Evolutionary conservation across 345 rosid genomes (phyloP).

Genomic region (Triadica sebifera): DNA sequence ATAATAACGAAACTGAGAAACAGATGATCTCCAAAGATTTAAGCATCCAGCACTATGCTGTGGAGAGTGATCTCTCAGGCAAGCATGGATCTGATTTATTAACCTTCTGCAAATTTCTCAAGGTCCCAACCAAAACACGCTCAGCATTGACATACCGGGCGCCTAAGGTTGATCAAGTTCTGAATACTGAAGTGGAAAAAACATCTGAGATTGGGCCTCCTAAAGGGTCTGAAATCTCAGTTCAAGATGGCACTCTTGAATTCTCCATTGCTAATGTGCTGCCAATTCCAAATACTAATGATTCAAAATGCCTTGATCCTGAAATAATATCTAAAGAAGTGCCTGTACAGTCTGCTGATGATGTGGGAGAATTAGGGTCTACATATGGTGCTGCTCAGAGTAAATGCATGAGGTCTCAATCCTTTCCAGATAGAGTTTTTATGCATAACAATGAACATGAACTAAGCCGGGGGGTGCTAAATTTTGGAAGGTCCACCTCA

Average conservation of each 20-base stretch:
- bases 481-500: constrained; percentile 49
- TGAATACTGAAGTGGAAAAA: constrained; percentile 39
- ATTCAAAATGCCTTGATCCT: constrained; percentile 29
- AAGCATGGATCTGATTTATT: constrained; percentile 56
- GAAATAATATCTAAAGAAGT: constrained; percentile 32
- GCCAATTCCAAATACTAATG: constrained; percentile 26
- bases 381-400: constrained; percentile 36
- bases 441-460: constrained; percentile 42
- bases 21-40: constrained; percentile 38
- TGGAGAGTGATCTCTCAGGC: constrained; percentile 35
- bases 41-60: constrained; percentile 22
- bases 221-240: constrained; percentile 30
- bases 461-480: constrained; percentile 35
- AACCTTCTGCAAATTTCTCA: constrained; percentile 65
- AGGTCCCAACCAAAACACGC: constrained; percentile 82
- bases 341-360: constrained; percentile 33
- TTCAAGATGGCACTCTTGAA: constrained; percentile 36
- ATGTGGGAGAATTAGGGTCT: constrained; percentile 34
- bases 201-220: constrained; percentile 37
- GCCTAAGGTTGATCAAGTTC: constrained; percentile 39
- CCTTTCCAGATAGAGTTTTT: constrained; percentile 54
- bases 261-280: constrained; percentile 31
- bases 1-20: constrained; percentile 41
- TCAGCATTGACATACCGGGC: constrained; percentile 56
- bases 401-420: constrained; percentile 53